Percentiles rank a stretch among this genome's conserved stretches.
Conservation (phyloP, 2,329 filamentous ascomycete species). For the Boeremia lycopersici region DNA sequence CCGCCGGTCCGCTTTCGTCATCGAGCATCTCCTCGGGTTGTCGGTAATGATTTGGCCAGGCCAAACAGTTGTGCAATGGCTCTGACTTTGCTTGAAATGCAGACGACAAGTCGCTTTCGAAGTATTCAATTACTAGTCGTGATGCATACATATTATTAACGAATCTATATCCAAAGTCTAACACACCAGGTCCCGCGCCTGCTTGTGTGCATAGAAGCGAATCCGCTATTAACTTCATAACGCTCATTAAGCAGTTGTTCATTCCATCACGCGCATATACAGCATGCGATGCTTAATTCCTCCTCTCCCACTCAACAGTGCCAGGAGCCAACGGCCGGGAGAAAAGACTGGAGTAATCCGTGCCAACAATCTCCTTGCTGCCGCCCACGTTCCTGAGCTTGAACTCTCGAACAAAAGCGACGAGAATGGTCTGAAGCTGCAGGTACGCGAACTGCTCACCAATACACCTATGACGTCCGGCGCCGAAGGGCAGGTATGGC, state of each 20-base stretch:
- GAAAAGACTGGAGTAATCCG: constrained; percentile 65
- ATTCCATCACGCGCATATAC: constrained; percentile 14
- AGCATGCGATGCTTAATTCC: constrained; percentile 49
- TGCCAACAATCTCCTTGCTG: constrained; percentile 69
- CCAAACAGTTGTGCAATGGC: not conserved
- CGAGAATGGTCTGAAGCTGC: constrained; percentile 85
- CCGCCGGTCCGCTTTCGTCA: constrained; percentile 12
- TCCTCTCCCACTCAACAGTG: constrained; percentile 75
- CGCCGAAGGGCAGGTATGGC: constrained; percentile 93
- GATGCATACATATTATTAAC: constrained; percentile 9
- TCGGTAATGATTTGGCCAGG: constrained; percentile 11
- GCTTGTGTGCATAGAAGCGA: constrained; percentile 15
- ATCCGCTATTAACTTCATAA: constrained; percentile 24
- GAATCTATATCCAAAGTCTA: constrained; percentile 17
- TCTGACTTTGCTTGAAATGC: not conserved
- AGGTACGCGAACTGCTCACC: constrained; percentile 96
- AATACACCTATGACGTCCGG: constrained; percentile 91
- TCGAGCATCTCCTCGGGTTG: constrained; percentile 18
- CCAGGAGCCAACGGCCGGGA: constrained; percentile 53
- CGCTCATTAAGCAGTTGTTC: constrained; percentile 16
- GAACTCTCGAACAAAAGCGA: constrained; percentile 76
- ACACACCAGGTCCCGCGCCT: constrained; percentile 9
- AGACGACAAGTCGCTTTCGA: not conserved
- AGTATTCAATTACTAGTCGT: not conserved
- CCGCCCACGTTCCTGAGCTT: constrained; percentile 79